Conservation (phyloP, 805 yeast species). For the Wickerhamomyces ciferrii region DNA sequence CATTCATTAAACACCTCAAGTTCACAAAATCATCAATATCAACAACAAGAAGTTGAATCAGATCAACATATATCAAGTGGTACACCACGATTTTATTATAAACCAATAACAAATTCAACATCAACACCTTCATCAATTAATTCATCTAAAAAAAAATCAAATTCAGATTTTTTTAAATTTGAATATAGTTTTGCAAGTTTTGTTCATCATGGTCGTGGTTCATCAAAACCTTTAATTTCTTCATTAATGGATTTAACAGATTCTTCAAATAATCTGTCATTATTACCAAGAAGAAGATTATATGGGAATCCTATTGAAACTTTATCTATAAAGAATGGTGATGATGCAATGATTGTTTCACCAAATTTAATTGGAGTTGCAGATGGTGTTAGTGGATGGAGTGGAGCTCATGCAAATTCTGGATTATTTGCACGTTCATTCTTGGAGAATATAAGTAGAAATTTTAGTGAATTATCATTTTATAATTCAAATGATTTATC, state of each 20-base stretch:
- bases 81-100: neutral
- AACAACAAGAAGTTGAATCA: neutral
- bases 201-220: conserved; percentile 38
- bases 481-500: conserved; percentile 22
- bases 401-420: conserved; percentile 37
- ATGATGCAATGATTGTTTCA: conserved; percentile 51
- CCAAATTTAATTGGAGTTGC: conserved; percentile 49
- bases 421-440: conserved; percentile 50
- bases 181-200: conserved; percentile 39
- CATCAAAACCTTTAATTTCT: conserved; percentile 33
- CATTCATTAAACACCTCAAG: neutral
- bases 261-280: conserved; percentile 34
- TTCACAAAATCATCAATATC: neutral
- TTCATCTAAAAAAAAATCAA: neutral
- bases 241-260: conserved; percentile 48
- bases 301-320: conserved; percentile 50
- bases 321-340: conserved; percentile 46
- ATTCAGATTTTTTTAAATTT: conserved; percentile 34
- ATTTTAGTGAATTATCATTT: conserved; percentile 20
- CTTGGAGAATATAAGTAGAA: conserved; percentile 43
- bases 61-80: neutral
- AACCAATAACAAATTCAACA: neutral
- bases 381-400: conserved; percentile 57
- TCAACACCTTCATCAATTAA: neutral
- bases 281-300: conserved; percentile 45